phyloP scores from a whole-genome alignment of 345 rosid species.

The Corymbia maculata region DNA sequence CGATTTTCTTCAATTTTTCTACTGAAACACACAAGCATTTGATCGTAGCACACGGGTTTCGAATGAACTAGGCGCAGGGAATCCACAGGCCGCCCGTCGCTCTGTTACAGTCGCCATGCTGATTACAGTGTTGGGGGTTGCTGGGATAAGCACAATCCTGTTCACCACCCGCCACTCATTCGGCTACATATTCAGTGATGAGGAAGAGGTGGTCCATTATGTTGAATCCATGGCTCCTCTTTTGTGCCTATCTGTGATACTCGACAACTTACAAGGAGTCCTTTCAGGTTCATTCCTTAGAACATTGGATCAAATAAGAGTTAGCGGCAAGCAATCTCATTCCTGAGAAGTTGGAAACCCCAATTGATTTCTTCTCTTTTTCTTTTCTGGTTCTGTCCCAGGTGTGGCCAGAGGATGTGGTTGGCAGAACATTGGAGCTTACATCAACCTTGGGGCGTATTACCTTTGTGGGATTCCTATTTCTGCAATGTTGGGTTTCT shows the following conservation, averaged over 20 bases:
- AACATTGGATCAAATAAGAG: background rate
- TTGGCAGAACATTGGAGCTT: conserved; percentile 57
- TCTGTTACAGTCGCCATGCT: conserved; percentile 7
- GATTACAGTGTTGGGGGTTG: conserved; percentile 5
- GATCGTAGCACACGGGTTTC: conserved; percentile 27
- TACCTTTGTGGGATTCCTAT: conserved; percentile 49
- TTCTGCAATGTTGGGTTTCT: conserved; percentile 31
- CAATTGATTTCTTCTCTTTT: background rate
- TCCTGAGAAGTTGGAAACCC: background rate
- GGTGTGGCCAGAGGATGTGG: conserved; percentile 67
- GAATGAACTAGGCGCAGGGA: conserved; percentile 38
- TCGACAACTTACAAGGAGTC: conserved; percentile 23
- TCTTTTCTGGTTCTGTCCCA: background rate
- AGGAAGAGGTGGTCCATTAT: conserved; percentile 17
- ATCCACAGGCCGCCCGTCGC: conserved; percentile 15
- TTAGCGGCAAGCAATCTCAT: background rate
- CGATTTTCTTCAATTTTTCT: background rate
- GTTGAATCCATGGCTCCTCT: conserved; percentile 26
- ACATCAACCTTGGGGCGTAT: conserved; percentile 46
- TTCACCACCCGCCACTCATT: conserved; percentile 9
- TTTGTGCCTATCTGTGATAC: conserved; percentile 15
- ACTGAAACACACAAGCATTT: background rate
- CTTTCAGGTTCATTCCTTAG: conserved; percentile 17
- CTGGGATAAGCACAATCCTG: conserved; percentile 7
- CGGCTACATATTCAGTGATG: conserved; percentile 23